Percentiles rank a stretch among this genome's conserved stretches.
Conservation (phyloP, 2,329 filamentous ascomycete genomes). For the Juglanconis juglandina region DNA sequence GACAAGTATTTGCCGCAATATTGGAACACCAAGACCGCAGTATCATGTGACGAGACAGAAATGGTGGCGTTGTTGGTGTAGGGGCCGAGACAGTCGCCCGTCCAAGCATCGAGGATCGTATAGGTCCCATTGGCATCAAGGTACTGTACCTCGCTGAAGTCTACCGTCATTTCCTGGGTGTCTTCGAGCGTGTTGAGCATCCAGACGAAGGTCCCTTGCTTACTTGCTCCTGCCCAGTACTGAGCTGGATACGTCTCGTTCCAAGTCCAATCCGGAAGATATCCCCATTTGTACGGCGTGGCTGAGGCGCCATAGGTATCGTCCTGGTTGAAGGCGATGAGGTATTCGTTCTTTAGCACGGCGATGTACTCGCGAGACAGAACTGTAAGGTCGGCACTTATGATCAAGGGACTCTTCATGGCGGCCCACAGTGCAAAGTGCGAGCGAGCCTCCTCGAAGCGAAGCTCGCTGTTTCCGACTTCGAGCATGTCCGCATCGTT, state of each 20-base stretch:
- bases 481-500: slow-evolving; percentile 51
- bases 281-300: slow-evolving; percentile 45
- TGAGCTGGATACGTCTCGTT: slow-evolving; percentile 46
- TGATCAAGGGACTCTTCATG: slow-evolving; percentile 48
- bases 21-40: slow-evolving; percentile 2
- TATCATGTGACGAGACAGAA: slow-evolving; percentile 4
- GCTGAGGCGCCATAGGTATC: slow-evolving; percentile 37
- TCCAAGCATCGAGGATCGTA: slow-evolving; percentile 6
- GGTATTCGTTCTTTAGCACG: slow-evolving; percentile 39
- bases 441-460: slow-evolving; percentile 40
- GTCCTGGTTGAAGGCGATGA: slow-evolving; percentile 46
- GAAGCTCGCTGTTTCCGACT: slow-evolving; percentile 47
- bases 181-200: slow-evolving; percentile 36
- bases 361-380: slow-evolving; percentile 34
- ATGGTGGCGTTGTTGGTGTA: slow-evolving; percentile 5
- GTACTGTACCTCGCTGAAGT: slow-evolving; percentile 40
- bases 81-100: slow-evolving; percentile 3
- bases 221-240: slow-evolving; percentile 44
- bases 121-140: slow-evolving; percentile 6
- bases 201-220: slow-evolving; percentile 42
- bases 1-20: slow-evolving; percentile 4
- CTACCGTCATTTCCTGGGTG: slow-evolving; percentile 35
- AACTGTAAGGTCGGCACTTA: slow-evolving; percentile 39
- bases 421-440: slow-evolving; percentile 52
- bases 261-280: slow-evolving; percentile 47